Evolutionary conservation across 176 grass and related monocot genomes (phyloP), one percentile per base, ranked within the genome.

Genomic region (Thalia dealbata): DNA sequence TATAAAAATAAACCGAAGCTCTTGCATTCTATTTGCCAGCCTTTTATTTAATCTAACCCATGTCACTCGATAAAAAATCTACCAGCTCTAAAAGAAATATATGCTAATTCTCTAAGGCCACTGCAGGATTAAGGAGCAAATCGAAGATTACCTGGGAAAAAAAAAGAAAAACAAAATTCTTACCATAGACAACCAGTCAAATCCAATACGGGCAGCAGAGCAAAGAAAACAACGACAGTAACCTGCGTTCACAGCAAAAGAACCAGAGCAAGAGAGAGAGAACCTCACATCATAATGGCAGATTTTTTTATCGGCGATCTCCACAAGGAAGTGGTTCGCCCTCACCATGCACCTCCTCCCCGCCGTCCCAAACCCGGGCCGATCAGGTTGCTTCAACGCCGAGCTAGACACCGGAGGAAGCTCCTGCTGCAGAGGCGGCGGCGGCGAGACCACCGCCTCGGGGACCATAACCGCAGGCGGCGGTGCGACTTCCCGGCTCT

Each of bases 231-330:
- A 67, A 10, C 29, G 19, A 62, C 5, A 9, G 2, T 22, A 7
- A 22, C 8, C 15, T 1, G 22, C 67, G 60, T 44, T 76, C 29
- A 16, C 14, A 42, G 24, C 0, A 45, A 58, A 7, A 16, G 0
- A 10, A 61, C 64, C 9, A 15, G 45, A 42, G 15, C 28, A 6
- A 15, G 54, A 77, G 8, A 38, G 32, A 19, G 48, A 9, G 0
- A n/a, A 52, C 29, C 88, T 96, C 73, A 96, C 92, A 46, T 92
- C 82, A 35, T 96, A 96, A 64, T 87, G 92, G 74, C 80, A 88
- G 14, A 92, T 80, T 61, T 82, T 76, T 83, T 87, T 84, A 61
- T 92, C 80, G 43, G 84, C 80, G 48, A 90, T 80, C 52, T 88
- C 28, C 14, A 84, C 82, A 45, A 96, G 84, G 82, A 92, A 96